A percentile compares a stretch with the other conserved stretches of the same genome.
phyloP scores from a whole-genome alignment of 805 yeast genomes.

The Candida caryicola region DNA sequence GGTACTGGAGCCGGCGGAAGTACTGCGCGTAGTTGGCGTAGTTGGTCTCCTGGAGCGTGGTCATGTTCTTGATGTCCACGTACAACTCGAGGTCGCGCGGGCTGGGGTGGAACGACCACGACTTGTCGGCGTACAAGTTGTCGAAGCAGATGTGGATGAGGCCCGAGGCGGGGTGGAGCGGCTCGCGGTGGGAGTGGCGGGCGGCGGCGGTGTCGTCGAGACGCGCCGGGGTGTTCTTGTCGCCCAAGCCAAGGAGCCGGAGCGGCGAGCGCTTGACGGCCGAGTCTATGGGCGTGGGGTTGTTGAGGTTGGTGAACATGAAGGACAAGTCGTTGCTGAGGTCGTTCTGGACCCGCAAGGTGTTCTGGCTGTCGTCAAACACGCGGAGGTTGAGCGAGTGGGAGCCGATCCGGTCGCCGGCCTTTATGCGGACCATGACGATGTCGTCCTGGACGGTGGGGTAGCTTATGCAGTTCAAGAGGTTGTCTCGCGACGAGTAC shows the following conservation, averaged over 20 bases:
- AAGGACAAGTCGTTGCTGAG: slow-evolving; percentile 28
- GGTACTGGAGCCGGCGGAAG: slow-evolving; percentile 21
- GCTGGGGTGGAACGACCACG: slow-evolving; percentile 40
- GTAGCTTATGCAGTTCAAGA: slow-evolving; percentile 37
- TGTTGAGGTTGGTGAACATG: slow-evolving; percentile 38
- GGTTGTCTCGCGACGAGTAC: slow-evolving; percentile 28
- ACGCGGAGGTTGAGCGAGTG: slow-evolving; percentile 36
- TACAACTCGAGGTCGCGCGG: slow-evolving; percentile 30
- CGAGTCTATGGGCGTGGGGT: slow-evolving; percentile 18
- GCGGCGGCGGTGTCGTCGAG: not conserved
- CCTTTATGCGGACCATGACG: slow-evolving; percentile 28
- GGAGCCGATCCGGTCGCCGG: slow-evolving; percentile 31
- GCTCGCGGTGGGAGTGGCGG: slow-evolving; percentile 9
- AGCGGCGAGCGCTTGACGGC: slow-evolving; percentile 9
- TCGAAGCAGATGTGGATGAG: slow-evolving; percentile 41
- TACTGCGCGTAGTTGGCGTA: slow-evolving; percentile 35
- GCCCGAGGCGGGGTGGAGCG: slow-evolving; percentile 19
- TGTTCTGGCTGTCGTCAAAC: slow-evolving; percentile 37
- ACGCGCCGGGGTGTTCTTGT: no score
- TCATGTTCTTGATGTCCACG: slow-evolving; percentile 36
- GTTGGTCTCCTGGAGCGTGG: slow-evolving; percentile 33
- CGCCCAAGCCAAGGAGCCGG: slow-evolving; percentile 5
- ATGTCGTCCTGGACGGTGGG: slow-evolving; percentile 36
- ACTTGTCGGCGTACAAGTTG: slow-evolving; percentile 38
- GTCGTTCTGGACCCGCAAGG: slow-evolving; percentile 30